These are phyloP conservation scores for Cladosporium halotolerans DNA, from an alignment of 2,329 filamentous ascomycete species.

Conservation along the genomic window DNA sequence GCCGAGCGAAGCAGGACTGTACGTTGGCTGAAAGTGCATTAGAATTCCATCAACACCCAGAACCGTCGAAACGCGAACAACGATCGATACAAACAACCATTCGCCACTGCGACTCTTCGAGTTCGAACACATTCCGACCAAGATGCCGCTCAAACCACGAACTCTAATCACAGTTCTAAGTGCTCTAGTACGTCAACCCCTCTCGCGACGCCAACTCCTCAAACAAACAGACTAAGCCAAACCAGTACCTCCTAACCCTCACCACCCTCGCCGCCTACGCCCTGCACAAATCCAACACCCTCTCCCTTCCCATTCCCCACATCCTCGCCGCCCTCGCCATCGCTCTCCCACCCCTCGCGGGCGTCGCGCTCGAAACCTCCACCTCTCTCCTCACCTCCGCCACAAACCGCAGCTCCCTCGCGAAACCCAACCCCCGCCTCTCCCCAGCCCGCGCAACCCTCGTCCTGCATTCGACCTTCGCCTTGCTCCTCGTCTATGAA, in stretches of 20 bases:
- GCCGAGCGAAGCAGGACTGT: no score
- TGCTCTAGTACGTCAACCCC: constrained; percentile 11
- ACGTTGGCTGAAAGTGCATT: no score
- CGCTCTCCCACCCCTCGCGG: constrained; percentile 38
- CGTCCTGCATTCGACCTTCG: constrained; percentile 30
- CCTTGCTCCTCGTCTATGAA: constrained; percentile 35
- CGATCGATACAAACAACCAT: not conserved
- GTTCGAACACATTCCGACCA: not conserved
- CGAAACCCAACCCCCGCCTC: constrained; percentile 26
- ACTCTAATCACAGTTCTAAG: constrained; percentile 12
- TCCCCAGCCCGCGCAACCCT: constrained; percentile 21
- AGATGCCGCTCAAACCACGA: constrained; percentile 3
- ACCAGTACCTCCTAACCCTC: constrained; percentile 37
- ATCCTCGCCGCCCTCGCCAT: constrained; percentile 36
- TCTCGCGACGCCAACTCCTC: not conserved
- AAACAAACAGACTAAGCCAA: not conserved
- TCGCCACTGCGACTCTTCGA: not conserved
- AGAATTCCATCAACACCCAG: no score
- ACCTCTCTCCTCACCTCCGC: constrained; percentile 25
- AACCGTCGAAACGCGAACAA: not conserved
- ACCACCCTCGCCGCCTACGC: constrained; percentile 36
- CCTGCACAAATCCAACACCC: constrained; percentile 25
- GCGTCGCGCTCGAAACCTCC: constrained; percentile 37
- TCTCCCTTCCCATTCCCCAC: constrained; percentile 39
- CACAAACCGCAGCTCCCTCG: constrained; percentile 19